phyloP scores from a whole-genome alignment of 2,329 filamentous ascomycete genomes.

The Colletotrichum sp. region DNA sequence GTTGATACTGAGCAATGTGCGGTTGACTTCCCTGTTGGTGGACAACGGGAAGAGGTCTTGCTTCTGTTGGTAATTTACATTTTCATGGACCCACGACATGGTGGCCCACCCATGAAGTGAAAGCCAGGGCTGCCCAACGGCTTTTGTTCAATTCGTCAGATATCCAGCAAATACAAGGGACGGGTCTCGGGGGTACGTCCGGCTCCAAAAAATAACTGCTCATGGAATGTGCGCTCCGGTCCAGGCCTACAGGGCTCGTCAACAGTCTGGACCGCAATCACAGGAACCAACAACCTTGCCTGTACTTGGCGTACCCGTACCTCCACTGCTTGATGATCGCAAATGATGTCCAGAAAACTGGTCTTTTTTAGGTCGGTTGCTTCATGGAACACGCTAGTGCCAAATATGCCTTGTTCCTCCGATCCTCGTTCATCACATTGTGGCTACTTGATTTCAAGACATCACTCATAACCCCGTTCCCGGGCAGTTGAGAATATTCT shows the following conservation, averaged over 20 bases:
- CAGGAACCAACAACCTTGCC: background rate
- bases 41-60: background rate
- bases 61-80: background rate
- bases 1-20: fast-evolving
- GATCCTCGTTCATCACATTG: too few species aligned
- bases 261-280: background rate
- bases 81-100: background rate
- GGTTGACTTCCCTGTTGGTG: fast-evolving
- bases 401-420: too few species aligned
- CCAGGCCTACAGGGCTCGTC: background rate
- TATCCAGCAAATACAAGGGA: background rate
- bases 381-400: too few species aligned
- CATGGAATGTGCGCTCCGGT: too few species aligned
- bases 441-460: background rate
- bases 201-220: background rate
- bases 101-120: background rate
- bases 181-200: background rate
- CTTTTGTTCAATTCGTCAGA: background rate
- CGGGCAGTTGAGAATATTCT: background rate
- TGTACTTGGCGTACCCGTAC: background rate
- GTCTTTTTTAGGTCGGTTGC: background rate
- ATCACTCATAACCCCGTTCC: background rate
- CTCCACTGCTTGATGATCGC: too few species aligned
- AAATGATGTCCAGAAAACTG: too few species aligned
- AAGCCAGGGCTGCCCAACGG: background rate